These are phyloP conservation scores for Fusarium siculi DNA, from an alignment of 2,329 filamentous ascomycete genomes.

Conservation along the genomic window DNA sequence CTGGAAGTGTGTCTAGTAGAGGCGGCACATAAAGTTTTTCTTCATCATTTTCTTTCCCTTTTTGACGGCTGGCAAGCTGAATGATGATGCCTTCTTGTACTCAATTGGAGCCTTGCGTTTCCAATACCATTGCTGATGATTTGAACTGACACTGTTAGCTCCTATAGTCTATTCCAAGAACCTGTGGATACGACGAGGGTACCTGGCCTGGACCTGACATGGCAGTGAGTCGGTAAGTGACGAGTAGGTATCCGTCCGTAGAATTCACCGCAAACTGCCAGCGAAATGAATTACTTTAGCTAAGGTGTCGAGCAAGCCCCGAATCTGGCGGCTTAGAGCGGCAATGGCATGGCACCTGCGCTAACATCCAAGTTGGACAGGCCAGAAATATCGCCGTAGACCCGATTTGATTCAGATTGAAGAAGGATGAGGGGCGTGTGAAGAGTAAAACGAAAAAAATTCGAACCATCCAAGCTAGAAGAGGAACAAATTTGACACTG, in stretches of 20 bases:
- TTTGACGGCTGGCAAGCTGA: conserved; percentile 12
- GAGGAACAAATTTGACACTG: conserved; percentile 37
- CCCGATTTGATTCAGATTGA: conserved; percentile 38
- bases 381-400: conserved; percentile 37
- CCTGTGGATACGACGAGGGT: conserved; percentile 40
- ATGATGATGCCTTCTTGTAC: conserved; percentile 6
- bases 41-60: not conserved
- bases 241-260: conserved; percentile 13
- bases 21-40: conserved; percentile 23
- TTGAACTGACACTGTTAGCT: not conserved
- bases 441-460: conserved; percentile 35
- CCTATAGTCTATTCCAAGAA: conserved; percentile 3
- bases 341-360: conserved; percentile 44
- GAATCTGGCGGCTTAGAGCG: conserved; percentile 45
- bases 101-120: not conserved
- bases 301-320: conserved; percentile 4
- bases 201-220: conserved; percentile 24
- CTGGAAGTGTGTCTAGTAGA: conserved; percentile 14
- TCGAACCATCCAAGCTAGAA: conserved; percentile 27
- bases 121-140: not conserved
- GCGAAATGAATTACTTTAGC: conserved; percentile 14
- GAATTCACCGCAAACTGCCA: conserved; percentile 37
- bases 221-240: conserved; percentile 37
- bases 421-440: conserved; percentile 18
- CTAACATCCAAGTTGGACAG: conserved; percentile 38